These are phyloP conservation scores for Multifurca ochricompacta DNA, from an alignment of 768 basidiomycete genomes.

Conservation along the genomic window DNA sequence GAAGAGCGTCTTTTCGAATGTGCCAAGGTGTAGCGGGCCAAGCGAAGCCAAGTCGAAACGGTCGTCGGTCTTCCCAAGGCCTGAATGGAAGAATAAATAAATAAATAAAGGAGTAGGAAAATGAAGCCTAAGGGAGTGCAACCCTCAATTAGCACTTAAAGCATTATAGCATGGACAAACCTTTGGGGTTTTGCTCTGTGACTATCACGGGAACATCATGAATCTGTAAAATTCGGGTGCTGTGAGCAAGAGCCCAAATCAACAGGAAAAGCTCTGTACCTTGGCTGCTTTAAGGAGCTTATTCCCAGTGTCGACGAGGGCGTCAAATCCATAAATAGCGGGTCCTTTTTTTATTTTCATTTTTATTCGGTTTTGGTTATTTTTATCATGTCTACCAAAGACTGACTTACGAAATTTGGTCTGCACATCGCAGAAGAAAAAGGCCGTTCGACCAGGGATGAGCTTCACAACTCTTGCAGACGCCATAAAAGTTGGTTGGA, in stretches of 20 bases:
- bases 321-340: conserved; percentile 63
- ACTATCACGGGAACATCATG: conserved; percentile 64
- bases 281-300: conserved; percentile 75
- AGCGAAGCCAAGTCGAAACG: conserved; percentile 29
- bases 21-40: conserved; percentile 49
- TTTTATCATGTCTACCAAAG: too few relatives aligned
- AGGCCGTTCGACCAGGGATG: conserved; percentile 38
- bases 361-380: too few relatives aligned
- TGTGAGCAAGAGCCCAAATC: conserved; percentile 23
- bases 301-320: conserved; percentile 57
- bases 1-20: conserved; percentile 73
- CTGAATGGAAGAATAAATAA: too few relatives aligned
- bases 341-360: too few relatives aligned
- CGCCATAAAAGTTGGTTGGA: neutral
- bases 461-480: conserved; percentile 27
- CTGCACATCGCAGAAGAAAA: conserved; percentile 83
- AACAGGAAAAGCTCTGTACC: conserved; percentile 31
- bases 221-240: conserved; percentile 32
- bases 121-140: too few relatives aligned
- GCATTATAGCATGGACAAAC: conserved; percentile 31
- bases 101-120: too few relatives aligned
- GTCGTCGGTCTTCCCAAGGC: conserved; percentile 26
- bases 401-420: conserved; percentile 62
- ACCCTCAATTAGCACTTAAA: too few relatives aligned
- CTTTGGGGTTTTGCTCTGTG: conserved; percentile 80